These are phyloP conservation scores for Pseudopyricularia cyperi DNA, from an alignment of 2,329 filamentous ascomycete species.

Conservation along the genomic window DNA sequence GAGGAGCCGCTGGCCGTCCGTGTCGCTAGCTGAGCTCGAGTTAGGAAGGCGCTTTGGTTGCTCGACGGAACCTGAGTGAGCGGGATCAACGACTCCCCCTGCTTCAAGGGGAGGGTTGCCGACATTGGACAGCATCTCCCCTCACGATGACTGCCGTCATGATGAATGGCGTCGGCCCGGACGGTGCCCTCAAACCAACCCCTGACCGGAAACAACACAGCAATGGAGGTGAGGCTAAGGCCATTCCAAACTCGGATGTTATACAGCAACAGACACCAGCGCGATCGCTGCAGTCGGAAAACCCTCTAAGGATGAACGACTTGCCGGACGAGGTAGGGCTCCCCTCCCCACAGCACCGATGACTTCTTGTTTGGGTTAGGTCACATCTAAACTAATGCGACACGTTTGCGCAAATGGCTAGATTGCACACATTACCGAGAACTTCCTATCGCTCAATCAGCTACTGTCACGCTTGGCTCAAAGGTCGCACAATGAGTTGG, in stretches of 20 bases:
- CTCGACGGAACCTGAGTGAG: not conserved
- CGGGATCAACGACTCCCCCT: not conserved
- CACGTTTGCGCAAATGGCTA: not conserved
- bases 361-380: not conserved
- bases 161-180: constrained; percentile 29
- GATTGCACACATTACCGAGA: constrained; percentile 58
- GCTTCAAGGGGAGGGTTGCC: not conserved
- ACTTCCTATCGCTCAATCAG: constrained; percentile 62
- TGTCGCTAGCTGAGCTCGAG: not conserved
- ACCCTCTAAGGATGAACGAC: constrained; percentile 36
- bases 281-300: constrained; percentile 13
- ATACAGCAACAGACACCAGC: constrained; percentile 3
- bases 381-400: not conserved
- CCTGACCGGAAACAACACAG: constrained; percentile 35
- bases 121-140: not conserved
- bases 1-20: not conserved
- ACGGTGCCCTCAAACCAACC: constrained; percentile 37
- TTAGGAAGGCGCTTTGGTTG: not conserved
- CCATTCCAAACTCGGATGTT: constrained; percentile 10
- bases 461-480: constrained; percentile 72
- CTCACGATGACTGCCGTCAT: constrained; percentile 6
- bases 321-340: constrained; percentile 34
- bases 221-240: constrained; percentile 30
- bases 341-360: not conserved
- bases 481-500: constrained; percentile 66